Evolutionary conservation across 208 protist genomes (phyloP), one percentile per base, ranked within the genome.

Genomic region (Phytomonas sp.): DNA sequence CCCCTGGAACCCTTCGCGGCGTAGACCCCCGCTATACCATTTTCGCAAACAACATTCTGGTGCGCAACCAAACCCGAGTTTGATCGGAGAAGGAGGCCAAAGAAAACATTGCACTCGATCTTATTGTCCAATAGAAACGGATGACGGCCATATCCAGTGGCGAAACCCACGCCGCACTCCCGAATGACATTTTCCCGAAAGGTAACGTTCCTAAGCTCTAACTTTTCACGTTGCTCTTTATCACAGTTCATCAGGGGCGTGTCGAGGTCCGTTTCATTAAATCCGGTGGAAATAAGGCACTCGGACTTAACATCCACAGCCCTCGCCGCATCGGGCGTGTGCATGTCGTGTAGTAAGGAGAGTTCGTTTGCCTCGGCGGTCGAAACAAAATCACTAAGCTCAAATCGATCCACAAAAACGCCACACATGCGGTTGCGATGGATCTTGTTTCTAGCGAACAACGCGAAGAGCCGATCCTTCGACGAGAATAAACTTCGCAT

Each of bases 391-490:
- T 90, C 77, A 75, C 81, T 83, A 73, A 84, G 78, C 53, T 87
- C 84, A 56, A 90, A 87, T n/a, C 77, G 76, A 60, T 96, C 90
- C 73, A 87, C 80, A 77, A 83, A 93, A 20, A 96, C 78, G n/a
- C 90, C 90, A 82, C 79, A 91, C 36, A 91, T 62, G 4, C 86
- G 84, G 68, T 93, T 96, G 15, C 79, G 75, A 1, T 70, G 74
- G 63, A 96, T 96, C 0, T 33, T 67, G 66, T 96, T 96, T 32
- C 76, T 66, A 31, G 62, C 36, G 61, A 96, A 93, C 43, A 78
- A 53, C 46, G 87, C 82, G 59, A 77, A 85, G 5, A 82, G 71
- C 7, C 66, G 78, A 63, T 85, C 71, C 3, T 61, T 62, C 15
- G 65, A 75, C 23, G 71, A 67, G 0, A 74, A 64, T 20, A 65